Evolutionary conservation across 108 stramenopile species (phyloP), one percentile per base, ranked within the genome.

Genomic region (Cyclotella atomus): DNA sequence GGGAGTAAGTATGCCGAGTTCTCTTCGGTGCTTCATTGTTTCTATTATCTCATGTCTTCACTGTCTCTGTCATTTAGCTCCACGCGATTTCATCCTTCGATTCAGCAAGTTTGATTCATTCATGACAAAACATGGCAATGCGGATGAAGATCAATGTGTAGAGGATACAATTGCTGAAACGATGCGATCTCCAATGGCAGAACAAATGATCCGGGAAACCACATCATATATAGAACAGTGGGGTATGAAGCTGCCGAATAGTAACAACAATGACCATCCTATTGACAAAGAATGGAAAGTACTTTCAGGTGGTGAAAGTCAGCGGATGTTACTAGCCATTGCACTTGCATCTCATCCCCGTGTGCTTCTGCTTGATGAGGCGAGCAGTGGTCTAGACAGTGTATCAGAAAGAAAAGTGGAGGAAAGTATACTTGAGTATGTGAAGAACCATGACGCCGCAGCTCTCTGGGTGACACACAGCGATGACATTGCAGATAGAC

Each of bases 221-320:
- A 30, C 43, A 12, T 67, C 68, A 0, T 74, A 81, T 49, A 66
- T 84, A 19, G 27, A 62, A 60, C 15, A 66, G 38, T 83, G 85
- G 85, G 84, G 84, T 17, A 59, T 83, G 66, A 47, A 45, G 38
- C 35, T 47, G 16, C 19, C 52, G 14, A 65, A 21, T 19, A 30
- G 49, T 17, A 3, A 34, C 2, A 9, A 24, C 1, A 43, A 44
- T 28, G 46, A 75, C 36, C 34, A 65, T 45, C 73, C 54, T 19
- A 35, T 87, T 16, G 85, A 89, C 44, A 78, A 82, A 59, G 71
- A 76, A 4, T 94, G 93, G 95, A 80, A 83, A 36, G 83, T 79
- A 23, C 81, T 96, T 2, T 90, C 89, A 2, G 95, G 95, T 1
- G 95, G 93, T 32, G 92, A 94, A 79, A 82, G 83, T n/a, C 96